Conservation (phyloP, 2,329 filamentous ascomycete genomes). For the Microdochium paspali region DNA sequence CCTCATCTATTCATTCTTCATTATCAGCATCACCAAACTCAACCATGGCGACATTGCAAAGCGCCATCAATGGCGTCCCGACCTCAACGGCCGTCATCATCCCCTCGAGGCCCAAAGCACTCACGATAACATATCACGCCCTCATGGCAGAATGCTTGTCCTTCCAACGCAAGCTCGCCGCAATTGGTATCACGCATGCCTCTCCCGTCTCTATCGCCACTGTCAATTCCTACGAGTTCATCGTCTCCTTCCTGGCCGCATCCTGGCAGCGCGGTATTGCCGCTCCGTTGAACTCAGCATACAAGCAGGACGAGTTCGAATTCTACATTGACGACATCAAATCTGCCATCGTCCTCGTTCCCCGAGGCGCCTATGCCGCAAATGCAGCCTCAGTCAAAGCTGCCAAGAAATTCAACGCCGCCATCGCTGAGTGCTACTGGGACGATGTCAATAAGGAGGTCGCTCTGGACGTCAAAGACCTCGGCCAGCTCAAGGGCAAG, state of each 20-base stretch:
- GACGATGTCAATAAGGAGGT: slow-evolving; percentile 55
- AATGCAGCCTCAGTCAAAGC: slow-evolving; percentile 66
- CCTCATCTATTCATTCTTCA: not conserved
- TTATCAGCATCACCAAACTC: too few relatives aligned
- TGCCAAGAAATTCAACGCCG: slow-evolving; percentile 68
- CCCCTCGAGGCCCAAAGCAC: slow-evolving; percentile 50
- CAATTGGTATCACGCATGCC: slow-evolving; percentile 58
- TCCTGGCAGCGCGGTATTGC: slow-evolving; percentile 79
- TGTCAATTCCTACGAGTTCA: slow-evolving; percentile 80
- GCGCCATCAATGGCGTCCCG: slow-evolving; percentile 35
- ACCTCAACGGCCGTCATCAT: slow-evolving; percentile 59
- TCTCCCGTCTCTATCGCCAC: slow-evolving; percentile 75
- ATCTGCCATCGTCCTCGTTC: slow-evolving; percentile 69
- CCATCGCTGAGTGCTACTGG: slow-evolving; percentile 83
- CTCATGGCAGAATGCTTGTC: slow-evolving; percentile 55
- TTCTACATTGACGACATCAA: slow-evolving; percentile 86
- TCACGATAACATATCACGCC: slow-evolving; percentile 61
- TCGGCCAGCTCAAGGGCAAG: slow-evolving; percentile 50
- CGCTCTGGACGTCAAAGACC: slow-evolving; percentile 68
- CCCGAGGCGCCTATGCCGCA: slow-evolving; percentile 56
- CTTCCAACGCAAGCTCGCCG: slow-evolving; percentile 72
- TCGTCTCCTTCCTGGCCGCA: slow-evolving; percentile 76
- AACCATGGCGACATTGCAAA: slow-evolving; percentile 33
- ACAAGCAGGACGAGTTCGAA: slow-evolving; percentile 85
- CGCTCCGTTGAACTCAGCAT: slow-evolving; percentile 78